Base-by-base conservation (phyloP, 331 rosid genomes). In the Dryas integrifolia region DNA sequence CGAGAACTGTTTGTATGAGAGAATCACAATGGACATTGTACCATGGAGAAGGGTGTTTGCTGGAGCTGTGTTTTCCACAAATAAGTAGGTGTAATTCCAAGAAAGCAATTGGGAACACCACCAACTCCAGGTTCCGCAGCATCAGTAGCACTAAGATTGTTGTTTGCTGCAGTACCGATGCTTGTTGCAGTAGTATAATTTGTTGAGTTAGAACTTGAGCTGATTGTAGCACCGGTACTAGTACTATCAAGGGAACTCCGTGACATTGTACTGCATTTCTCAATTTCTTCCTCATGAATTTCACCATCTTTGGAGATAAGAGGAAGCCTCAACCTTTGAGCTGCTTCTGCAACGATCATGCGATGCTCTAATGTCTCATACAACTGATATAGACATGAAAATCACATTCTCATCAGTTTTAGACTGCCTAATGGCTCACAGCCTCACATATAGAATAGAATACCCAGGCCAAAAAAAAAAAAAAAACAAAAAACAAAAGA, bases 281-380 rank as follows among this genome's bases (percentile, higher is more conserved):
- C 96, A 70, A 95, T 95, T 69, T 95, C 97, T 51, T 95, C 97
- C 80, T 87, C 92, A 1, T 82, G 90, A 77, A 95, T 81, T 84
- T 95, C 97, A 49, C 99, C 99, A 72, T 95, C 97, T 84, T 95
- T 95, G 73, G 97, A 87, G 76, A 92, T 90, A 50, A 89, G 89
- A 79, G 99, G 99, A 63, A 95, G 89, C 82, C 99, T 92, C 81
- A 89, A 84, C 82, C 92, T 85, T 80, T 95, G 99, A 75, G 92
- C 95, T 43, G 99, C 97, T 86, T 95, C 99, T 62, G 99, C 96
- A 52, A 89, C 88, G 51, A 82, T 84, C 96, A 95, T 87, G 67
- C 90, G 89, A 79, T 95, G 97, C 85, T 95, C 99, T 80, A 95
- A 80, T 55, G 89, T 91, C 82, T 92, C 96, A 5, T 89, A 95